Percentiles rank a stretch among this genome's conserved stretches.
These are phyloP conservation scores for Starmera amethionina DNA, from an alignment of 805 yeast species.

Conservation along the genomic window DNA sequence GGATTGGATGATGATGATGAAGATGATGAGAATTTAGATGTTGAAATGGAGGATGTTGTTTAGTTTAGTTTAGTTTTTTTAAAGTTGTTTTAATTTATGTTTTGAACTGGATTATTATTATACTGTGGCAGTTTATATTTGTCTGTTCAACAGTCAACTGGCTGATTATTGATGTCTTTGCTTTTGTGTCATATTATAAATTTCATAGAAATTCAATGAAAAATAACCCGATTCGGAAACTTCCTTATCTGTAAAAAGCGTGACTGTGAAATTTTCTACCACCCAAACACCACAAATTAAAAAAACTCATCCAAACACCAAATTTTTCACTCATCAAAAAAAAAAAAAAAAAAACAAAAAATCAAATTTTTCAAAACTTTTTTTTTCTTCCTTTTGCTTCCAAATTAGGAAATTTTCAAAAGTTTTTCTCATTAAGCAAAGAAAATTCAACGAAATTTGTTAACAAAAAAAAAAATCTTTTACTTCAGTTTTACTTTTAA, in stretches of 20 bases:
- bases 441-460: neutral
- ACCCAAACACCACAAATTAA: constrained; percentile 5
- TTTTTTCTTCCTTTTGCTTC: too few species aligned
- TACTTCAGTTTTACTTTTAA: too few species aligned
- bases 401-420: neutral
- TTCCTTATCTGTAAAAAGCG: too few species aligned
- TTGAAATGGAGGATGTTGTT: constrained; percentile 70
- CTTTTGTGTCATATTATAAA: too few species aligned
- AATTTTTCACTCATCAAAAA: neutral
- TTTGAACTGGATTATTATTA: too few species aligned
- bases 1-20: constrained; percentile 33
- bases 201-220: too few species aligned
- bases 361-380: neutral
- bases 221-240: too few species aligned
- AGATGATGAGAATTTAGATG: constrained; percentile 57
- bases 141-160: too few species aligned
- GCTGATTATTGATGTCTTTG: too few species aligned
- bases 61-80: constrained; percentile 9
- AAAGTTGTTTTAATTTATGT: too few species aligned
- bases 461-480: neutral
- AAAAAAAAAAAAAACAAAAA: neutral
- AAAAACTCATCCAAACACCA: too few species aligned
- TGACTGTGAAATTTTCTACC: neutral
- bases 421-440: neutral
- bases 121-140: too few species aligned